phyloP scores from a whole-genome alignment of 2,329 filamentous ascomycete genomes.

The Penicillium fuscoglaucum region DNA sequence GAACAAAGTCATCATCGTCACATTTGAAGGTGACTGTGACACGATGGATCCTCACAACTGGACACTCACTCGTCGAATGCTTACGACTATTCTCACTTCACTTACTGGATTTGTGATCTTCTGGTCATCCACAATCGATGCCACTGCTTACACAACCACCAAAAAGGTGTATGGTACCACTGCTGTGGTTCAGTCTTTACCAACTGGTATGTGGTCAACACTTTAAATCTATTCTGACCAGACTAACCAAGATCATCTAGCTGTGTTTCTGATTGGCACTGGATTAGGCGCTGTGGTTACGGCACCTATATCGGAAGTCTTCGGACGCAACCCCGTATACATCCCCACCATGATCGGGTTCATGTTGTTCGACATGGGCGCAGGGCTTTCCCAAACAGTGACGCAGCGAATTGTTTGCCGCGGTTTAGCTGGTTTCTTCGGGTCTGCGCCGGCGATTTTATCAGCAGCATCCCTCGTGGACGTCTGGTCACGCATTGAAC shows the following conservation, averaged over 20 bases:
- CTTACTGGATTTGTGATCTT: conserved; percentile 49
- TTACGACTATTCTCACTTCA: conserved; percentile 35
- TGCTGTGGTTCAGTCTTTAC: conserved; percentile 39
- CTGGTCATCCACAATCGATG: conserved; percentile 52
- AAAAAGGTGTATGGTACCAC: conserved; percentile 22
- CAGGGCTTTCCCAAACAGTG: conserved; percentile 50
- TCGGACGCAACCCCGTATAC: conserved; percentile 52
- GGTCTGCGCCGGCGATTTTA: conserved; percentile 45
- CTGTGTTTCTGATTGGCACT: conserved; percentile 49
- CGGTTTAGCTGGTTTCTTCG: conserved; percentile 52
- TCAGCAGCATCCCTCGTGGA: conserved; percentile 49
- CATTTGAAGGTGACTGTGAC: conserved; percentile 44
- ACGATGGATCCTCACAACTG: conserved; percentile 50
- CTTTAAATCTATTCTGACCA: conserved; percentile 4
- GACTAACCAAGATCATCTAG: conserved; percentile 2
- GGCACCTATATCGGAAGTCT: conserved; percentile 50
- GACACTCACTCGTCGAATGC: conserved; percentile 32
- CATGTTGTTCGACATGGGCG: conserved; percentile 52
- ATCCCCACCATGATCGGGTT: conserved; percentile 48
- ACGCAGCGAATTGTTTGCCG: conserved; percentile 51
- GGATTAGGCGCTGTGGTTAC: conserved; percentile 50
- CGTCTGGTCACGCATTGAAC: conserved; percentile 49
- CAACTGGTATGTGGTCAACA: conserved; percentile 48
- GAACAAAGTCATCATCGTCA: conserved; percentile 43
- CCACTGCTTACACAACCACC: conserved; percentile 46